Base-by-base conservation (phyloP, 2,329 filamentous ascomycete genomes). In the Monosporascus sp. region DNA sequence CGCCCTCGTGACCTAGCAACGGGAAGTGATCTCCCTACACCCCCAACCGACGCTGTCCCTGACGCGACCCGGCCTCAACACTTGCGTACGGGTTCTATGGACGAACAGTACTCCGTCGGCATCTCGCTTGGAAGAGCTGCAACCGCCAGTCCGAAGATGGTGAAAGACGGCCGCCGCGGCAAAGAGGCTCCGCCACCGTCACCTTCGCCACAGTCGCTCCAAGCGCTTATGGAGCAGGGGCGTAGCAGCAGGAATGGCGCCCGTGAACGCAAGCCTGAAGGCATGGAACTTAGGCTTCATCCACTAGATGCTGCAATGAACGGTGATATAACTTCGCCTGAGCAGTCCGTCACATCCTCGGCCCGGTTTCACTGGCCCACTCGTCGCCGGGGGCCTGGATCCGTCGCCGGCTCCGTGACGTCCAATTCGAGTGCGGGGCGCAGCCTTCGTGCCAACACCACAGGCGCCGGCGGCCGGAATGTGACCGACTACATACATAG, bases 401-500 rank as follows among this genome's bases (percentile, higher is more conserved):
- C 83, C 0, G 75, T 82, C 4, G 69, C 79, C 5, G 80, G 82
- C 60, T 83, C 81, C 5, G 72, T 81, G 31, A 81, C 81, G 2
- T 83, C 82, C 22, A 72, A 71, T 31, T 83, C 80, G 0, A 82
- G 78, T 50, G 71, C 76, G 43, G 66, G 65, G 18, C 73, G 77
- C 53, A 78, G 76, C 60, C 65, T 80, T 57, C 75, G 83, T 50
- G 78, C 77, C 52, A 78, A 73, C 69, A 48, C 75, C 17, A 50
- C 48, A 8, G 57, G 54, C 68, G 39, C 73, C 11, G 86, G 82
- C 60, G 80, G 78, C 41, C 81, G 85, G 57, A 89, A 83, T 58
- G 80, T 90, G 37, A 89, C 95, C 60, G 86, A 92, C 58, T 95
- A 94, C 65, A 92, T 96, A 58, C 90, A 85, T 71, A 94, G 90